Base-by-base conservation (phyloP, 805 yeast species). In the Scheffersomyces coipomensis region DNA sequence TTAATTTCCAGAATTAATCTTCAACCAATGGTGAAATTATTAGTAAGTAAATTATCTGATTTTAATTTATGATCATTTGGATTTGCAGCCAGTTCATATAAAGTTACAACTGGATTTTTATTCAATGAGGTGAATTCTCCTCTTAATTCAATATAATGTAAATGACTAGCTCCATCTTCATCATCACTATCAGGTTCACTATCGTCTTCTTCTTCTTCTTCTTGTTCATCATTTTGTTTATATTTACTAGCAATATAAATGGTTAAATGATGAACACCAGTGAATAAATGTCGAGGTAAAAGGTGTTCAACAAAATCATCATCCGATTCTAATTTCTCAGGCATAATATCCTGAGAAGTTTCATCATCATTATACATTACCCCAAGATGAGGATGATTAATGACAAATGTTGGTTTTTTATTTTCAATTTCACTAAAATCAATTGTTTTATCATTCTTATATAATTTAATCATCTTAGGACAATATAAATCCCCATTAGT, bases 41-140 rank as follows among this genome's bases (percentile, higher is more conserved):
- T 29, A n/a, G 29, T 19, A 18, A 26, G 23, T 10, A 33, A 37
- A 19, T 31, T 22, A 9, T 13, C 33, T 16, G 38, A 29, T 19
- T 39, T n/a, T n/a, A 36, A 55, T 48, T 66, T 79, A 59, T 91
- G 97, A 56, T 90, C 97, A 1, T 83, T 79, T 0, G 97, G 97
- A 57, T 90, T 90, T 2, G 97, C 93, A 0, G 96, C 95, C 39
- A 89, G 78, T 62, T 91, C 98, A 59, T 90, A 91, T 16, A 86
- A 55, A 0, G 96, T 73, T 12, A 85, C 72, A 13, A 88, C 78
- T 0, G 96, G 96, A 30, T 85, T 87, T 45, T 74, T 75, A 23
- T 67, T 58, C 35, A 85, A 56, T 26, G 73, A 77, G 5, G 76
- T 68, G 43, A 60, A 74, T 46, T 79, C 85, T 1, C 98, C 98